These are phyloP conservation scores for Zygosaccharomyces bisporus DNA, from an alignment of 805 yeast species.

Conservation along the genomic window DNA sequence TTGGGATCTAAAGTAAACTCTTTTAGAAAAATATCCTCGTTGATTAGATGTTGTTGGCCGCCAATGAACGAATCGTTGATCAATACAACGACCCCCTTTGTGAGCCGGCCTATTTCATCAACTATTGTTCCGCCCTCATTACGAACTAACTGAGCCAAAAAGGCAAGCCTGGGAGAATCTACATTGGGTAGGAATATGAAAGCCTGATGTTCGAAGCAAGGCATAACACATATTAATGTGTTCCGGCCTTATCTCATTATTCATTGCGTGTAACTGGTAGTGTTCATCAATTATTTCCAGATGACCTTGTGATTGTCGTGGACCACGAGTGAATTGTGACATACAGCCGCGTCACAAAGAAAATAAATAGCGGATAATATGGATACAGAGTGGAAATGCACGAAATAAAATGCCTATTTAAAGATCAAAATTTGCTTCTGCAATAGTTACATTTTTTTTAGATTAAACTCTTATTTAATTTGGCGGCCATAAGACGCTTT, in stretches of 20 bases:
- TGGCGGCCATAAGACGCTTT: no score
- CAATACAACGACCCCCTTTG: slow-evolving; percentile 16
- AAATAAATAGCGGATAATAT: background rate
- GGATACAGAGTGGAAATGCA: background rate
- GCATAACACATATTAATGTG: slow-evolving; percentile 1
- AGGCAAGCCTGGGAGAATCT: slow-evolving; percentile 13
- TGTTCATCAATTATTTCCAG: background rate
- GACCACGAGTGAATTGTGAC: background rate
- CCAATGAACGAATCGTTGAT: slow-evolving; percentile 29
- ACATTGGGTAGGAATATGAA: slow-evolving; percentile 26
- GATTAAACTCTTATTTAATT: no score
- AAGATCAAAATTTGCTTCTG: no score
- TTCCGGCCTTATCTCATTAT: background rate
- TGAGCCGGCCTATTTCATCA: slow-evolving; percentile 4
- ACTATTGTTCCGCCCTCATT: slow-evolving; percentile 25
- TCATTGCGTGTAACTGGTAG: background rate
- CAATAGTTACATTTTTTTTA: no score
- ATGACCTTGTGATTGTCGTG: background rate
- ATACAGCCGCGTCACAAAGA: slow-evolving; percentile 6
- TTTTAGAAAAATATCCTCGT: slow-evolving; percentile 20
- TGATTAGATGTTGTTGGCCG: slow-evolving; percentile 10
- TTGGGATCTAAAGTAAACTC: slow-evolving; percentile 22
- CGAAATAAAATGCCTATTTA: no score
- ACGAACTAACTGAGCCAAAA: slow-evolving; percentile 18
- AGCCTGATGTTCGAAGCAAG: slow-evolving; percentile 5